These are phyloP conservation scores for Ceratobasidium sp. DNA, from an alignment of 1,284 basidiomycete species.

Conservation along the genomic window DNA sequence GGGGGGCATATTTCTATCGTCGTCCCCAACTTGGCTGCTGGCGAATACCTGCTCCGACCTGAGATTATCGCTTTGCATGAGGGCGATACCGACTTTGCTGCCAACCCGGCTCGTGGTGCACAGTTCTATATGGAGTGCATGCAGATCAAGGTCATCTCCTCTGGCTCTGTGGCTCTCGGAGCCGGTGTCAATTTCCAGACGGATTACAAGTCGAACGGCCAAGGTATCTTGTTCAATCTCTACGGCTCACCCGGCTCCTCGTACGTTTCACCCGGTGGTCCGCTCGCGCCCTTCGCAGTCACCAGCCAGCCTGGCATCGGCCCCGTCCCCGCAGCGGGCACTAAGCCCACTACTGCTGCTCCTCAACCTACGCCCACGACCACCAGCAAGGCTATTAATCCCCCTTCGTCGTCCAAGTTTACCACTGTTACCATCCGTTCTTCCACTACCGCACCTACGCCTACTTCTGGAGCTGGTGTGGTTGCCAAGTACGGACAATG, in stretches of 20 bases:
- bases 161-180: constrained; percentile 15
- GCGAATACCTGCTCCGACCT: constrained; percentile 49
- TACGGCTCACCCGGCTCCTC: constrained; percentile 17
- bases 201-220: constrained; percentile 26
- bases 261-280: constrained; percentile 41
- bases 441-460: constrained; percentile 27
- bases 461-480: constrained; percentile 24
- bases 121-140: constrained; percentile 47
- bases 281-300: constrained; percentile 27
- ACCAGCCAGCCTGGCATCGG: constrained; percentile 29
- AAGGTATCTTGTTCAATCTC: constrained; percentile 36
- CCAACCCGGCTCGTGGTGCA: constrained; percentile 40
- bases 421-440: constrained; percentile 34
- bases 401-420: constrained; percentile 10
- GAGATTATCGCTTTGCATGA: constrained; percentile 50
- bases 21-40: constrained; percentile 44
- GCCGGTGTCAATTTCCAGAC: constrained; percentile 33
- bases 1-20: constrained; percentile 45
- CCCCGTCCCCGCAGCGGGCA: constrained; percentile 37
- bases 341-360: constrained; percentile 30
- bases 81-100: constrained; percentile 35
- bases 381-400: neutral
- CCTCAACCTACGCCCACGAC: constrained; percentile 10
- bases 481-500: constrained; percentile 48
- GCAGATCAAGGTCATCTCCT: constrained; percentile 40